Conservation (phyloP, 495 filamentous ascomycete species). For the Cairneyella variabilis region DNA sequence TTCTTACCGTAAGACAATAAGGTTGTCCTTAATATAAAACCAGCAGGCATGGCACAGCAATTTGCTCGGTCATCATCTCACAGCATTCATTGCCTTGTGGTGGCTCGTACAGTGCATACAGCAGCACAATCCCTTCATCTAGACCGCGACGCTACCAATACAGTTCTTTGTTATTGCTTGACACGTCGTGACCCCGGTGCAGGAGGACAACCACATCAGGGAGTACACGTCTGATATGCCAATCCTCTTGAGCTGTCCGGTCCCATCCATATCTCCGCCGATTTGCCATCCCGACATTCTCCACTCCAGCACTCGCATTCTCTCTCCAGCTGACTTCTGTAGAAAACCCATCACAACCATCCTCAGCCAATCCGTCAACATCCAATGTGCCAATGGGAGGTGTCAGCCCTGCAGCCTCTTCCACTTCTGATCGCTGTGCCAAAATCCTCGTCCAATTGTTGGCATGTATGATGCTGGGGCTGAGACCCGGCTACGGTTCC, state of each 20-base stretch:
- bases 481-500: slow-evolving; percentile 5
- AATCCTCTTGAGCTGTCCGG: no score
- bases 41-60: no score
- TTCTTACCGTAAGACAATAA: no score
- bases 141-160: no score
- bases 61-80: no score
- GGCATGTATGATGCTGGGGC: neutral
- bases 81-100: no score
- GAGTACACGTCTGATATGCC: no score
- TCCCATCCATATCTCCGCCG: neutral
- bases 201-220: no score
- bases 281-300: neutral
- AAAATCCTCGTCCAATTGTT: slow-evolving; percentile 4
- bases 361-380: slow-evolving; percentile 4
- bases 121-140: no score
- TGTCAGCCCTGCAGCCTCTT: slow-evolving; percentile 11
- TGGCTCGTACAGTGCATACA: no score
- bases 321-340: slow-evolving; percentile 7
- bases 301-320: neutral
- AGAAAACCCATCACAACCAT: neutral
- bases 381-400: neutral
- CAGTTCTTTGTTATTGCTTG: neutral
- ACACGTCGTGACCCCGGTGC: slow-evolving; percentile 5
- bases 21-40: no score
- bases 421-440: neutral